A percentile compares a stretch with the other conserved stretches of the same genome.
These are phyloP conservation scores for Planoprotostelium fungivorum DNA, from an alignment of 78 protist species.

Conservation along the genomic window DNA sequence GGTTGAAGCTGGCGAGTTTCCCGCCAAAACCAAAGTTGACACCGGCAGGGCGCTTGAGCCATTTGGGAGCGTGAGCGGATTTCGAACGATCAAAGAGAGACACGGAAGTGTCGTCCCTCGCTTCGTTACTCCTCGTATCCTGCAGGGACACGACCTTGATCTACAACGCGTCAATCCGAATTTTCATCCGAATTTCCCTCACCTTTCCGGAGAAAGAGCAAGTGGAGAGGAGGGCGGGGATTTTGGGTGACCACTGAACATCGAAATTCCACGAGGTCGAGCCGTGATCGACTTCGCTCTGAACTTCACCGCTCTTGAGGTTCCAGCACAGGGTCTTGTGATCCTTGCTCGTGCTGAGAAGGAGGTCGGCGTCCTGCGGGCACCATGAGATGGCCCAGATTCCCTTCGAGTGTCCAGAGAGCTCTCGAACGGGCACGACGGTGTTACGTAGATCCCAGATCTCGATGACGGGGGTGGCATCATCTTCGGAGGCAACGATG, in stretches of 20 bases:
- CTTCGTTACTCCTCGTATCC: background rate
- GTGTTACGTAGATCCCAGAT: constrained; percentile 91
- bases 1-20: constrained; percentile 54
- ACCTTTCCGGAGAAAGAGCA: constrained; percentile 76
- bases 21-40: constrained; percentile 90
- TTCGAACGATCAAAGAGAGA: background rate
- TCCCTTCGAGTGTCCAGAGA: constrained; percentile 80
- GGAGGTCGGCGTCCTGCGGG: constrained; percentile 65
- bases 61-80: constrained; percentile 43
- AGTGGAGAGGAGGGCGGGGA: constrained; percentile 66
- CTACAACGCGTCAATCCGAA: background rate
- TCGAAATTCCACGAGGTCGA: constrained; percentile 78
- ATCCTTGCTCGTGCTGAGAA: constrained; percentile 83
- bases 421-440: constrained; percentile 50
- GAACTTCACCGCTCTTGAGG: constrained; percentile 49
- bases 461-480: constrained; percentile 78
- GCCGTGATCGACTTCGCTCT: constrained; percentile 52
- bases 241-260: constrained; percentile 85
- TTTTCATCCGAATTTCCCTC: background rate
- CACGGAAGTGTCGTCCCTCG: background rate
- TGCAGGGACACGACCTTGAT: constrained; percentile 3
- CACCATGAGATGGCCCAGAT: constrained; percentile 87
- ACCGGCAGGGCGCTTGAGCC: constrained; percentile 77
- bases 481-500: constrained; percentile 85
- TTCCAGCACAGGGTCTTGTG: constrained; percentile 90